Evolutionary conservation across 495 filamentous ascomycete genomes (phyloP).

Genomic region (Viridothelium virens): DNA sequence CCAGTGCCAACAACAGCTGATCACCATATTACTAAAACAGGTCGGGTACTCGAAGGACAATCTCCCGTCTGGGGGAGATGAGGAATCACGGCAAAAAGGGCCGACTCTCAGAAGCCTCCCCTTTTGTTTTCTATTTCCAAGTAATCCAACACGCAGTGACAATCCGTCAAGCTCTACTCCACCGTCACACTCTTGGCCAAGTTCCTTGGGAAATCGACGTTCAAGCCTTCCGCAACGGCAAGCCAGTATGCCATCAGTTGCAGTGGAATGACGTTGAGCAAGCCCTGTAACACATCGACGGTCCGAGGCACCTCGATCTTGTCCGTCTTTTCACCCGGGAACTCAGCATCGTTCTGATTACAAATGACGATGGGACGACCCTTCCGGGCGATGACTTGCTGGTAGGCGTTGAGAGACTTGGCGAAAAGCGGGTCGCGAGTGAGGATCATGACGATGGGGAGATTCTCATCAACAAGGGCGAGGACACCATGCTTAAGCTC

Average conservation of each 20-base stretch:
- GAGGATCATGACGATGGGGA: conserved; percentile 99
- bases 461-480: conserved; percentile 92
- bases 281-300: conserved; percentile 88
- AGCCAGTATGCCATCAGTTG: conserved; percentile 99
- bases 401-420: conserved; percentile 97
- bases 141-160: not conserved
- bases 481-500: conserved; percentile 98
- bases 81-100: not conserved
- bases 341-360: conserved; percentile 84
- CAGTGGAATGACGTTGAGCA: conserved; percentile 94
- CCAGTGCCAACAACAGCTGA: not conserved
- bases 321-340: conserved; percentile 75
- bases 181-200: conserved; percentile 98
- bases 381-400: conserved; percentile 92
- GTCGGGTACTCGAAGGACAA: not conserved
- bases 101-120: not conserved
- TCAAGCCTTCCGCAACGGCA: conserved; percentile 87
- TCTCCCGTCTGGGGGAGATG: not conserved
- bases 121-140: not conserved
- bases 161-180: conserved; percentile 51
- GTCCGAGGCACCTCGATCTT: conserved; percentile 97
- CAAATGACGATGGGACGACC: conserved; percentile 98
- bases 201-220: conserved; percentile 96
- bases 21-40: not conserved
- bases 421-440: conserved; percentile 91